Base-by-base conservation (phyloP, 768 basidiomycete genomes). In the Coprinopsis sp. region DNA sequence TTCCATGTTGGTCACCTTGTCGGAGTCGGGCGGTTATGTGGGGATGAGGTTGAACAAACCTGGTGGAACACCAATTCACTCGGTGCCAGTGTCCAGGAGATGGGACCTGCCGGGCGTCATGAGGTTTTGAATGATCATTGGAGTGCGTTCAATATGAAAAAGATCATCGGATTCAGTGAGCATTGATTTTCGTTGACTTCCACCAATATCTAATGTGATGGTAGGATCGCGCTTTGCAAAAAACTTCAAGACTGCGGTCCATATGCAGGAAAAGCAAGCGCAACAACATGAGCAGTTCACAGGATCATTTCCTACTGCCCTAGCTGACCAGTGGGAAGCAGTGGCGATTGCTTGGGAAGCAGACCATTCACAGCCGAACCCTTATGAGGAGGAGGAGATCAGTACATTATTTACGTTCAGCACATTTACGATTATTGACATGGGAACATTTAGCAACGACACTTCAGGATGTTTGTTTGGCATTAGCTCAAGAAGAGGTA, bases 51-150 rank as follows among this genome's bases (percentile, higher is more conserved):
- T 8, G 67, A 71, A 50, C 48, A 60, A 2, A 54, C 54, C 0
- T 71, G 65, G 66, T 51, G 64, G 0, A 28, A 54, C 16, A 51
- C 60, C 11, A 65, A 68, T 43, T 52, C 51, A 0, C 23, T 59
- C 0, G 57, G 66, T 7, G 19, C 45, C 6, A 64, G 65, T 30
- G 67, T 65, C 1, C 49, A 54, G 23, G 67, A 67, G 52, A 71
- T 72, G 69, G 67, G 65, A 6, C 60, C 62, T 5, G 64, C 63
- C 2, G 57, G 57, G 4, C 47, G 62, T 2, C 47, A 53, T 0
- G 62, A 65, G 21, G 51, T 46, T 0, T 25, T 68, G 1, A 59
- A 65, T 39, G 55, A 57, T 22, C 60, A 63, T 19, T 66, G 59
- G 43, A 54, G 49, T 0, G 51, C 55, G 22, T 55, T 50, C 37